Evolutionary conservation across 2,329 filamentous ascomycete genomes (phyloP), one percentile per base, ranked within the genome.

Genomic region (Alternaria dauci): DNA sequence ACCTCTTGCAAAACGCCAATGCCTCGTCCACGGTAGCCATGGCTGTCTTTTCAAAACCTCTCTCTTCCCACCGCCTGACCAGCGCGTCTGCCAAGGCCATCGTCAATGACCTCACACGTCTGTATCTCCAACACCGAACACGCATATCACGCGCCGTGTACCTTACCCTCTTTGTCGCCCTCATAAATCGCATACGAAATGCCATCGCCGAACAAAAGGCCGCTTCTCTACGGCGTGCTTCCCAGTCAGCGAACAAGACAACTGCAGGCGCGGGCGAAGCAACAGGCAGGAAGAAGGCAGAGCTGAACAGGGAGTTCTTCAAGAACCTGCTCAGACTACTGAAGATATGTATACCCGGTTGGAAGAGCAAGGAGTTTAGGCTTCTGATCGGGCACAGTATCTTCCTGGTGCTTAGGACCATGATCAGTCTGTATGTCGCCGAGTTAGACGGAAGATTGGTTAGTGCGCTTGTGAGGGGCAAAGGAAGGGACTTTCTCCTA

Each of bases 401-500:
- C 71, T 99, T 99, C 77, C 82, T 99, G 68, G 91, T 99, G 20
- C 79, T 97, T 61, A 84, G 95, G 71, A 98, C 95, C 1, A 82
- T 99, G 74, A 93, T 99, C 71, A 97, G 94, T 80, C 79, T 99
- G 71, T 96, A 97, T 79, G 95, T 99, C 23, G 95, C 95, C 2
- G 94, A 97, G 78, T 89, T 99, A 84, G 95, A 99, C 79, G 95
- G 95, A 46, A 89, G 89, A 62, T 87, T 99, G 61, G 95, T 99
- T 60, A 97, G 95, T 81, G 94, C 89, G 66, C 82, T 99, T 57
- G 94, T 99, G 46, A 90, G 93, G 78, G 95, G 95, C 2, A 95
- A 90, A 68, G 95, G 94, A 16, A 92, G 88, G 78, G 93, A 96
- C 67, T 99, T 99, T 69, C 76, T 98, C 71, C 89, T 89, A 69